Conservation (phyloP, 495 filamentous ascomycete species). For the Delitschia confertaspora region DNA sequence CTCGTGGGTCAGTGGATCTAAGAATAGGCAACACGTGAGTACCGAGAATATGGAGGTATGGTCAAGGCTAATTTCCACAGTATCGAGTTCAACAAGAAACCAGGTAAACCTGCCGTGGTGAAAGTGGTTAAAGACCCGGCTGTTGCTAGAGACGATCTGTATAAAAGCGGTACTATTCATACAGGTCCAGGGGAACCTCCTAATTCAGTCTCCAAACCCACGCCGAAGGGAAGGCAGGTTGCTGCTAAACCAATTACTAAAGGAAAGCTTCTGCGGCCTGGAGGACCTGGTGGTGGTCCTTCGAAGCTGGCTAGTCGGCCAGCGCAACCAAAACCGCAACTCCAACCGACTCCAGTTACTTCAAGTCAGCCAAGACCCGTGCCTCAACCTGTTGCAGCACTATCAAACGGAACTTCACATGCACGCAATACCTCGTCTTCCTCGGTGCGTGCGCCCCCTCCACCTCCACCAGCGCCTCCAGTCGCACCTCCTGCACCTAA, state of each 20-base stretch:
- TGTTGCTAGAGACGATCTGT: conserved; percentile 62
- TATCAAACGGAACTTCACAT: conserved; percentile 40
- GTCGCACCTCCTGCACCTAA: conserved; percentile 54
- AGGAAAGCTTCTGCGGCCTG: conserved; percentile 82
- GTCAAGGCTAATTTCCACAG: conserved; percentile 34
- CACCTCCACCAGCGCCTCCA: conserved; percentile 64
- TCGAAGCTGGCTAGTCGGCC: conserved; percentile 54
- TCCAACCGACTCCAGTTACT: conserved; percentile 18
- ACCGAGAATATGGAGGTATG: not conserved
- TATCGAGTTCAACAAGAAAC: conserved; percentile 98
- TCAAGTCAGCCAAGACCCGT: conserved; percentile 26
- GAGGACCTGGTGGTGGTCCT: conserved; percentile 73
- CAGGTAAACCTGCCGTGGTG: conserved; percentile 76
- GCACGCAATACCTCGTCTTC: conserved; percentile 43
- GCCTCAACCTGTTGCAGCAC: conserved; percentile 43
- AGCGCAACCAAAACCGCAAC: conserved; percentile 39
- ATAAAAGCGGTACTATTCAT: conserved; percentile 89
- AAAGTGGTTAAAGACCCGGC: conserved; percentile 83
- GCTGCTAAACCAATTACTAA: conserved; percentile 80
- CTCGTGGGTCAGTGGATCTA: conserved; percentile 70
- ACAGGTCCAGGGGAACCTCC: conserved; percentile 76
- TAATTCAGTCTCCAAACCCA: conserved; percentile 72
- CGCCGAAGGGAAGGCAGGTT: conserved; percentile 74
- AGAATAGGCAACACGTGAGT: conserved; percentile 63
- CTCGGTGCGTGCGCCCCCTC: conserved; percentile 49